Evolutionary conservation across 2,329 filamentous ascomycete genomes (phyloP).

Genomic region (Scortechinia acanthostroma): DNA sequence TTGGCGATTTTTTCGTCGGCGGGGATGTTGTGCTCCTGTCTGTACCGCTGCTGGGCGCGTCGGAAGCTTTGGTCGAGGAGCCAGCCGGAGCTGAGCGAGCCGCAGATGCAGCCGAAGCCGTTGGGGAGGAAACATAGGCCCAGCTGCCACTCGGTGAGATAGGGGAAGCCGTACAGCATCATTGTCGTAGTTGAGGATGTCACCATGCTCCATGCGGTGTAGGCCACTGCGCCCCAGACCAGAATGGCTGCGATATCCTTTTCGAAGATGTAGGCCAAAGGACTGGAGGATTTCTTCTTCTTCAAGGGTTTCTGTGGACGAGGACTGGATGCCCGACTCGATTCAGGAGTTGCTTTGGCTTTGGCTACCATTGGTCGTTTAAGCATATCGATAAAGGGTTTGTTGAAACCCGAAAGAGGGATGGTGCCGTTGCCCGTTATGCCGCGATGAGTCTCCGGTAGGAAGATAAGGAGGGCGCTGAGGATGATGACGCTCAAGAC

Average conservation of each 20-base stretch:
- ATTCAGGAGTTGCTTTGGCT: too few relatives aligned
- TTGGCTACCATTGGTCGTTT: too few relatives aligned
- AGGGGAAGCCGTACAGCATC: conserved; percentile 31
- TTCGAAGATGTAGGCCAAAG: conserved; percentile 29
- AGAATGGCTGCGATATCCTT: conserved; percentile 35
- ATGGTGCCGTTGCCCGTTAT: neutral
- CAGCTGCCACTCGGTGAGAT: conserved; percentile 33
- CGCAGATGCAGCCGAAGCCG: conserved; percentile 43
- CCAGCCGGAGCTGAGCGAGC: conserved; percentile 40
- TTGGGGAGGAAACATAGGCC: conserved; percentile 45
- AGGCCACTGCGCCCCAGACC: conserved; percentile 31
- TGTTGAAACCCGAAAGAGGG: too few relatives aligned
- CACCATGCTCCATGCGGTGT: conserved; percentile 38
- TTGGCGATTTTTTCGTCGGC: conserved; percentile 13
- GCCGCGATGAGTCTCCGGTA: conserved; percentile 6
- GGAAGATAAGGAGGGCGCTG: conserved; percentile 5
- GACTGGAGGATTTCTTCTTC: too few relatives aligned
- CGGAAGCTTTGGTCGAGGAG: conserved; percentile 31
- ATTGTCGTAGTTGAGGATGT: conserved; percentile 39
- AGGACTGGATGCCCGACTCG: too few relatives aligned
- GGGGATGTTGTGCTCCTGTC: conserved; percentile 14
- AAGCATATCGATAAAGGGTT: too few relatives aligned
- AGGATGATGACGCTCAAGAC: conserved; percentile 18
- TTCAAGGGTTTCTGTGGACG: too few relatives aligned
- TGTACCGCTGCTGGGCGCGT: conserved; percentile 14